These are phyloP conservation scores for Xylaria acuta DNA, from an alignment of 495 filamentous ascomycete species.

Conservation along the genomic window DNA sequence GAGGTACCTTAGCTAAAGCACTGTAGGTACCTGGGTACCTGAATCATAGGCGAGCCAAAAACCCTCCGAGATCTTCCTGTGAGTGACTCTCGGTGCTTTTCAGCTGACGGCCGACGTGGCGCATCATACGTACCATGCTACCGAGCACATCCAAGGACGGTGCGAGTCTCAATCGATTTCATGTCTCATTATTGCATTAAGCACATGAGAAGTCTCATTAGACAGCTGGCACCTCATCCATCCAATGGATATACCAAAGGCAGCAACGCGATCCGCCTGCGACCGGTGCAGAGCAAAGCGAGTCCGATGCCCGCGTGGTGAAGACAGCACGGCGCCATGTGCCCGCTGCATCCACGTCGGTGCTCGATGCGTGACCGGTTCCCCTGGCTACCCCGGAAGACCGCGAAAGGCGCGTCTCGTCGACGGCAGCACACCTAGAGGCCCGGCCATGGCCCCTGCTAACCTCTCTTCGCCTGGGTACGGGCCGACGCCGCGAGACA, in stretches of 20 bases:
- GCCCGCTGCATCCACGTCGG: conserved; percentile 14
- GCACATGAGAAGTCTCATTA: neutral
- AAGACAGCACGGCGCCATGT: conserved; percentile 16
- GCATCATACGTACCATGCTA: neutral
- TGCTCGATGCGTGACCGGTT: conserved; percentile 17
- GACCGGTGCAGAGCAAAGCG: conserved; percentile 23
- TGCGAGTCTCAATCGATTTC: no score
- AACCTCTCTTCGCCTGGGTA: neutral
- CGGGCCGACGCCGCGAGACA: conserved; percentile 7
- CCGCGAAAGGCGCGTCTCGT: conserved; percentile 14
- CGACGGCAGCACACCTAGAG: neutral
- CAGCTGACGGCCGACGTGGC: no score
- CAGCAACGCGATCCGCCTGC: conserved; percentile 18
- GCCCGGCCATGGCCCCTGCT: neutral
- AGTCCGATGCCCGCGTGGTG: conserved; percentile 17
- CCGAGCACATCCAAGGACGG: no score
- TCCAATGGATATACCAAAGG: neutral
- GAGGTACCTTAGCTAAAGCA: no score
- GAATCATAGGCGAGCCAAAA: neutral
- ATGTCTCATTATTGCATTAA: neutral
- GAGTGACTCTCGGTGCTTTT: no score
- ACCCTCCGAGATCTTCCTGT: neutral
- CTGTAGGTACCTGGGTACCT: neutral
- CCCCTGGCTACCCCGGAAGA: conserved; percentile 17
- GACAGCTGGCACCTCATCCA: neutral